Percentiles rank a stretch among this genome's conserved stretches.
Evolutionary conservation across 1,284 basidiomycete species (phyloP).

Genomic region (Puccinia horiana): DNA sequence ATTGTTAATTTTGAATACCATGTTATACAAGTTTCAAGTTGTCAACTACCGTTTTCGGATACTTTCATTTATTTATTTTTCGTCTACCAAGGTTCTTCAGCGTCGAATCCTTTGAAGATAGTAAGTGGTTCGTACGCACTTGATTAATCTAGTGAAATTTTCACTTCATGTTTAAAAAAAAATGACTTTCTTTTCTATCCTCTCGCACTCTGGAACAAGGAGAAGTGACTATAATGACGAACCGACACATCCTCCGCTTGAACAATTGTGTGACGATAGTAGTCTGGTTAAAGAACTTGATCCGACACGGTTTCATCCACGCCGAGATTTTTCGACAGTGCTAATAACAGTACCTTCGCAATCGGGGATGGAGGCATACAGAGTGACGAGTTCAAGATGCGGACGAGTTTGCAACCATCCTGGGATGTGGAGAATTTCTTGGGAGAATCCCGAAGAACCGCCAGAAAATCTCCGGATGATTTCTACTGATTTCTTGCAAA

Average conservation of each 20-base stretch:
- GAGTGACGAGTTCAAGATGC: background rate
- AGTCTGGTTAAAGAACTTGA: background rate
- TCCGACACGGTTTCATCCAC: background rate
- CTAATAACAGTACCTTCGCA: background rate
- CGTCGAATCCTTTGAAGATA: too few species aligned
- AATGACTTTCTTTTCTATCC: background rate
- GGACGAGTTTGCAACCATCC: background rate
- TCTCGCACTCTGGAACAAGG: background rate
- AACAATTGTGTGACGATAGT: slow-evolving; percentile 22
- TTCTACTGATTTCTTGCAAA: background rate
- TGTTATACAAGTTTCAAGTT: too few species aligned
- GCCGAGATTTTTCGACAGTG: slow-evolving; percentile 5
- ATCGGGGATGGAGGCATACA: background rate
- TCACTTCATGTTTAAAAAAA: background rate
- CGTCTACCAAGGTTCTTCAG: too few species aligned
- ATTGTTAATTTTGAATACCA: too few species aligned
- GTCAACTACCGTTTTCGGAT: too few species aligned
- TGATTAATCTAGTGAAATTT: too few species aligned
- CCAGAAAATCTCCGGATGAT: background rate
- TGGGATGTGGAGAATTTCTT: background rate
- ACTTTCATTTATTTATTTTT: too few species aligned
- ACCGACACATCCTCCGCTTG: background rate
- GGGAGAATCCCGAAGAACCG: slow-evolving; percentile 4
- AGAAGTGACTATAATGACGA: background rate
- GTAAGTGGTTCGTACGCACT: too few species aligned